Evolutionary conservation across 2,329 filamentous ascomycete genomes (phyloP).

Genomic region (Sclerotinia borealis): DNA sequence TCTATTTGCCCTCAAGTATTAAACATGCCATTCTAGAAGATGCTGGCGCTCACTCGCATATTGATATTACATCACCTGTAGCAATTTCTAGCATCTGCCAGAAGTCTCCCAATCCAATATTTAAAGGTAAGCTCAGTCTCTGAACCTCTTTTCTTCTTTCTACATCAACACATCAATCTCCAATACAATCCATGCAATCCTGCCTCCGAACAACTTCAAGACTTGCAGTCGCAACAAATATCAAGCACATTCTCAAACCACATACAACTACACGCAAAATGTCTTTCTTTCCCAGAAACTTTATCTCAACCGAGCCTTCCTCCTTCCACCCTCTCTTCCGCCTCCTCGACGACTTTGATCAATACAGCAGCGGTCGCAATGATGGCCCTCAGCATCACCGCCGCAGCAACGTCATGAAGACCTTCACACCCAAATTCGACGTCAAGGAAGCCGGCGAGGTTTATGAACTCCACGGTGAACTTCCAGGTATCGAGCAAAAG

Average conservation of each 20-base stretch:
- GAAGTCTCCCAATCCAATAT: conserved; percentile 7
- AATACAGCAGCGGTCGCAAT: conserved; percentile 37
- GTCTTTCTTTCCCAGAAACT: conserved; percentile 53
- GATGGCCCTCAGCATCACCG: conserved; percentile 15
- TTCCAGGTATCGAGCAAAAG: conserved; percentile 69
- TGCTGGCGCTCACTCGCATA: neutral
- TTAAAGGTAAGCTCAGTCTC: conserved; percentile 4
- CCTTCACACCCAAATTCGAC: conserved; percentile 74
- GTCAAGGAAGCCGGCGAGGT: conserved; percentile 60
- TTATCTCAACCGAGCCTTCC: conserved; percentile 32
- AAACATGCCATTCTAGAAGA: neutral
- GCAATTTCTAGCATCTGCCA: conserved; percentile 9
- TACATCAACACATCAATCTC: conserved; percentile 13
- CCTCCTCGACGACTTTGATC: conserved; percentile 58
- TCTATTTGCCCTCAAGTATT: conserved; percentile 1
- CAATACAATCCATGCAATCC: conserved; percentile 12
- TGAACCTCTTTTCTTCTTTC: neutral
- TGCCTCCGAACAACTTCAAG: conserved; percentile 2
- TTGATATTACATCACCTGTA: neutral
- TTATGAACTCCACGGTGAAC: conserved; percentile 76
- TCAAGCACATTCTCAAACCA: conserved; percentile 23
- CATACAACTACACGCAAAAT: conserved; percentile 40
- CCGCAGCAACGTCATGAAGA: conserved; percentile 25
- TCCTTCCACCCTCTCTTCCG: conserved; percentile 58
- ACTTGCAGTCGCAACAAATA: conserved; percentile 9